phyloP scores from a whole-genome alignment of 148 eudicot species.

The Salicornia ramosissima region DNA sequence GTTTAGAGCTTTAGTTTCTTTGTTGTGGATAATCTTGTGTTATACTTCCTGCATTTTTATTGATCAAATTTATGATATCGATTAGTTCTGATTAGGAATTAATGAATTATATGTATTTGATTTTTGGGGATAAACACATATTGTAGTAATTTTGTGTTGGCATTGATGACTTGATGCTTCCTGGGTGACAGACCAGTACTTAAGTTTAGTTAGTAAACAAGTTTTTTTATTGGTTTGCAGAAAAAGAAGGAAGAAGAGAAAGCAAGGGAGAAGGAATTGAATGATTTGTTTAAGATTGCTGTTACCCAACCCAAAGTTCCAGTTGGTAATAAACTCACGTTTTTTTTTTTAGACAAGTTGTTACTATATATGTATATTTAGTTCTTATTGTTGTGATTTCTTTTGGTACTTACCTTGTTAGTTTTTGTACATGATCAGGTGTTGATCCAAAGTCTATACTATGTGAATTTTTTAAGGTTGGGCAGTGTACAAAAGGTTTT shows the following conservation, averaged over 20 bases:
- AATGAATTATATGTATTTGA: too few relatives aligned
- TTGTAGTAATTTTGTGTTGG: not conserved
- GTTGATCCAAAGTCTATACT: slow-evolving; percentile 91
- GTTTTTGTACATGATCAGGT: slow-evolving; percentile 47
- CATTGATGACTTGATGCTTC: not conserved
- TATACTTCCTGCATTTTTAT: too few relatives aligned
- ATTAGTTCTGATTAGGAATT: too few relatives aligned
- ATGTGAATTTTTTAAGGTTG: slow-evolving; percentile 80
- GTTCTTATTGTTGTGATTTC: not conserved
- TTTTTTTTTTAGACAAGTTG: not conserved
- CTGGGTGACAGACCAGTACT: not conserved
- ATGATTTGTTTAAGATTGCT: slow-evolving; percentile 81
- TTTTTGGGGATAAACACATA: too few relatives aligned
- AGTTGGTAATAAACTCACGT: slow-evolving; percentile 41
- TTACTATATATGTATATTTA: not conserved
- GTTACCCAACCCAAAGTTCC: slow-evolving; percentile 94
- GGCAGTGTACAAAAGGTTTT: slow-evolving; percentile 92
- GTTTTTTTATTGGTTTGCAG: slow-evolving; percentile 34
- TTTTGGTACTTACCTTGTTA: slow-evolving; percentile 18
- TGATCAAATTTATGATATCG: too few relatives aligned
- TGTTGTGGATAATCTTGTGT: too few relatives aligned
- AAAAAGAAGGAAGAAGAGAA: slow-evolving; percentile 92
- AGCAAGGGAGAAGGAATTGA: slow-evolving; percentile 76
- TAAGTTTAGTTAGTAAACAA: not conserved
- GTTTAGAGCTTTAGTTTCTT: not conserved